Conservation (phyloP, 805 yeast species). For the Schizosaccharomyces lindneri region DNA sequence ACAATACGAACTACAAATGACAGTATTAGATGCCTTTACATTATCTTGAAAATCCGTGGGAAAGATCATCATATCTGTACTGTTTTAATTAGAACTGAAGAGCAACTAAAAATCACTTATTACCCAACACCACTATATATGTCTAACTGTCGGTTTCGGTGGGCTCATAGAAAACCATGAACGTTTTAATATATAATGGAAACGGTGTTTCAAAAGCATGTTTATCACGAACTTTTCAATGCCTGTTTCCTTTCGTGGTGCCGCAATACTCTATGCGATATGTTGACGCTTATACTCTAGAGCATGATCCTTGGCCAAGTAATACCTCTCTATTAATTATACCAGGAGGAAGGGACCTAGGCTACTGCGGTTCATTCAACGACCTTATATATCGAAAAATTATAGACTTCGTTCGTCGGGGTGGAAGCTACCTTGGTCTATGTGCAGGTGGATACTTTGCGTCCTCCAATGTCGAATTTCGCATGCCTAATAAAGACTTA, state of each 20-base stretch:
- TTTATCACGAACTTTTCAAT: neutral
- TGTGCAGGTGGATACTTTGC: constrained; percentile 93
- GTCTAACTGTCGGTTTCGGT: neutral
- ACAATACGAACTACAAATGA: too few relatives aligned
- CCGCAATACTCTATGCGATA: neutral
- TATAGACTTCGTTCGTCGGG: constrained; percentile 37
- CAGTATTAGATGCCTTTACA: too few relatives aligned
- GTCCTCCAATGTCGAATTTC: constrained; percentile 55
- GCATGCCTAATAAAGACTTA: constrained; percentile 46
- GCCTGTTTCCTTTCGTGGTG: neutral
- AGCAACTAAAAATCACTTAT: too few relatives aligned
- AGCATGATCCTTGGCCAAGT: constrained; percentile 59
- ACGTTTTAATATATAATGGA: neutral
- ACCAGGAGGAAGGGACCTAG: constrained; percentile 95
- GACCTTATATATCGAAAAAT: constrained; percentile 43
- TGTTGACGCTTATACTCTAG: neutral
- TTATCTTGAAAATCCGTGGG: too few relatives aligned
- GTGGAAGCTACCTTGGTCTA: constrained; percentile 67
- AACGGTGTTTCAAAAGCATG: neutral
- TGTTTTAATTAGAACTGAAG: too few relatives aligned
- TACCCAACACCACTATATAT: too few relatives aligned
- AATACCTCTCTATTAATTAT: constrained; percentile 59
- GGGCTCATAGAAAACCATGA: neutral
- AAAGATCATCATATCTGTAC: too few relatives aligned
- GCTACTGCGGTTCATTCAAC: constrained; percentile 47